Percentiles rank a stretch among this genome's conserved stretches.
phyloP scores from a whole-genome alignment of 1,139 yeast genomes.

The Sugiyamaella japonica region DNA sequence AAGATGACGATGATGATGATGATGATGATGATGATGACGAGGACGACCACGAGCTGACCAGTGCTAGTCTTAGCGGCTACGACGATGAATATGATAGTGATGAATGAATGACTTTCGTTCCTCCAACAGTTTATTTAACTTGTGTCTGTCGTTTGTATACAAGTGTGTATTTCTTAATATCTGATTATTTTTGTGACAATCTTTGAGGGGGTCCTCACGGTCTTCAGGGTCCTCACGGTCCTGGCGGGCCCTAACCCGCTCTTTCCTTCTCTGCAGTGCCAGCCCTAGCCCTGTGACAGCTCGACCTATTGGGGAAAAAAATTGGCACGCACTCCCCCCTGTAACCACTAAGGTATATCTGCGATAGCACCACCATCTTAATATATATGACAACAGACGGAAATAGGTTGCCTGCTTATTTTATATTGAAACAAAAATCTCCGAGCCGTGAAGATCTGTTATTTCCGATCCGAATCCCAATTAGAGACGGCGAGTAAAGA shows the following conservation, averaged over 20 bases:
- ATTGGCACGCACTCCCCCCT: not conserved
- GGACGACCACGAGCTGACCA: conserved; percentile 28
- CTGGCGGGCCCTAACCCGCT: too few species aligned
- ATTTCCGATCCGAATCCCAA: not conserved
- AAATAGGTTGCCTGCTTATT: not conserved
- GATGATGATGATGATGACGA: conserved; percentile 25
- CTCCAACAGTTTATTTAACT: not conserved
- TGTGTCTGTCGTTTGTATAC: not conserved
- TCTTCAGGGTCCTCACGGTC: too few species aligned
- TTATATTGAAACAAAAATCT: too few species aligned
- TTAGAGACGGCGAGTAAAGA: too few species aligned
- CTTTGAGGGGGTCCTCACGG: not conserved
- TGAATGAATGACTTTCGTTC: not conserved
- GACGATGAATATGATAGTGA: conserved; percentile 30
- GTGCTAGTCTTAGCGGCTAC: conserved; percentile 31
- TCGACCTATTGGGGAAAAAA: not conserved
- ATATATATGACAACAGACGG: not conserved
- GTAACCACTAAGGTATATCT: conserved; percentile 13
- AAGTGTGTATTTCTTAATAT: not conserved
- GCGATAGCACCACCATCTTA: not conserved
- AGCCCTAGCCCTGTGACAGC: not conserved
- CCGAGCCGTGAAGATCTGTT: not conserved
- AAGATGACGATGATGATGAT: conserved; percentile 23
- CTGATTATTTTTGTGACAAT: not conserved
- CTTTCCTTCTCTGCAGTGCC: not conserved